Conservation (phyloP, 1,139 yeast genomes). For the Saccharomyces pastorianus region DNA sequence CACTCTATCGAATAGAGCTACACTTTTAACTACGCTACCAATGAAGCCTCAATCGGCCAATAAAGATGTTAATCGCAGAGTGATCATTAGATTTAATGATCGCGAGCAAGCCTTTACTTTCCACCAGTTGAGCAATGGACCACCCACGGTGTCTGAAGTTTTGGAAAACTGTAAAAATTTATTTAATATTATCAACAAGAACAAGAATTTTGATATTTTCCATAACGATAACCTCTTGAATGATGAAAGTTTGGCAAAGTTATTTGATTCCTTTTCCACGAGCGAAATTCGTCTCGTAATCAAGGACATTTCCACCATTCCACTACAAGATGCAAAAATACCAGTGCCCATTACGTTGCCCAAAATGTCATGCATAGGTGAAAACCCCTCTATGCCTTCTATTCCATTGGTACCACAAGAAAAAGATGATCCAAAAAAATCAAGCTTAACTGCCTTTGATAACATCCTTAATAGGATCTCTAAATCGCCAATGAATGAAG, state of each 20-base stretch:
- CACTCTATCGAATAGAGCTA: slow-evolving; percentile 9
- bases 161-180: slow-evolving; percentile 25
- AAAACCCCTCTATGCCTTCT: background rate
- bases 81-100: slow-evolving; percentile 25
- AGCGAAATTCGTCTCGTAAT: slow-evolving; percentile 23
- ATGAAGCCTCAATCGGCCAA: slow-evolving; percentile 30
- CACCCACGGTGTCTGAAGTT: slow-evolving; percentile 30
- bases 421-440: background rate
- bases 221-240: slow-evolving; percentile 19
- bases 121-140: slow-evolving; percentile 30
- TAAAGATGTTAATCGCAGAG: slow-evolving; percentile 27
- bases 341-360: background rate
- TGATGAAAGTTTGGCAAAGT: slow-evolving; percentile 23
- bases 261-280: slow-evolving; percentile 24
- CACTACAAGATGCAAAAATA: background rate
- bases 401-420: background rate
- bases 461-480: slow-evolving; percentile 22
- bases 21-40: slow-evolving; percentile 25
- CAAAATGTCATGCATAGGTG: background rate
- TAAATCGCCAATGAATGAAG: slow-evolving; percentile 6
- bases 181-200: slow-evolving; percentile 20
- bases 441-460: slow-evolving; percentile 17
- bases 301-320: slow-evolving; percentile 9
- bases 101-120: slow-evolving; percentile 28
- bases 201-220: slow-evolving; percentile 17